Conservation (phyloP, 208 protist genomes). For the Leishmania tarentolae region DNA sequence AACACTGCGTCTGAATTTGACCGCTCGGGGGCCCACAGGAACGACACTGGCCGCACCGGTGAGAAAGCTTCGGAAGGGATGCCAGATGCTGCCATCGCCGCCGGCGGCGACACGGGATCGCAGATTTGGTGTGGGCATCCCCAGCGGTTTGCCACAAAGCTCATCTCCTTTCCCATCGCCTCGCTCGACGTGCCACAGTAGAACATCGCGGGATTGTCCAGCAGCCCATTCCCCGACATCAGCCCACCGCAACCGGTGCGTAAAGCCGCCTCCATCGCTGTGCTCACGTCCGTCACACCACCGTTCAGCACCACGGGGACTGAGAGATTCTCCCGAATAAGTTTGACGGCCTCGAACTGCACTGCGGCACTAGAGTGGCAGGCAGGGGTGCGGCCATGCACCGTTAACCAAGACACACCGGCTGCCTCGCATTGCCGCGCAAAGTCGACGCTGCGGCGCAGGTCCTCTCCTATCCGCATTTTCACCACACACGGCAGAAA, state of each 20-base stretch:
- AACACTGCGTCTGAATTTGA: not conserved
- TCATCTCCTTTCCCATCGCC: conserved; percentile 9
- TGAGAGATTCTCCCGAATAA: conserved; percentile 59
- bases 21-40: conserved; percentile 22
- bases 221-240: conserved; percentile 83
- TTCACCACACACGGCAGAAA: conserved; percentile 77
- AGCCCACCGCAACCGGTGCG: conserved; percentile 64
- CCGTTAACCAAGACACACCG: conserved; percentile 80
- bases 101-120: not conserved
- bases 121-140: not conserved
- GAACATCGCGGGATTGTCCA: conserved; percentile 87
- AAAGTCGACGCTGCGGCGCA: conserved; percentile 81
- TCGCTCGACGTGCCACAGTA: conserved; percentile 12
- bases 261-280: conserved; percentile 52
- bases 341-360: conserved; percentile 57
- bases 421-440: conserved; percentile 79
- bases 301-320: conserved; percentile 90
- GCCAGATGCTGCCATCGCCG: not conserved
- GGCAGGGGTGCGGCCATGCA: conserved; percentile 83
- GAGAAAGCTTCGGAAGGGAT: not conserved
- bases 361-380: conserved; percentile 58
- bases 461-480: conserved; percentile 78
- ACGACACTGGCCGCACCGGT: conserved; percentile 19
- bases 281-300: conserved; percentile 55
- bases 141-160: not conserved